Conservation (phyloP, 345 rosid species). For the Carallia brachiata region DNA sequence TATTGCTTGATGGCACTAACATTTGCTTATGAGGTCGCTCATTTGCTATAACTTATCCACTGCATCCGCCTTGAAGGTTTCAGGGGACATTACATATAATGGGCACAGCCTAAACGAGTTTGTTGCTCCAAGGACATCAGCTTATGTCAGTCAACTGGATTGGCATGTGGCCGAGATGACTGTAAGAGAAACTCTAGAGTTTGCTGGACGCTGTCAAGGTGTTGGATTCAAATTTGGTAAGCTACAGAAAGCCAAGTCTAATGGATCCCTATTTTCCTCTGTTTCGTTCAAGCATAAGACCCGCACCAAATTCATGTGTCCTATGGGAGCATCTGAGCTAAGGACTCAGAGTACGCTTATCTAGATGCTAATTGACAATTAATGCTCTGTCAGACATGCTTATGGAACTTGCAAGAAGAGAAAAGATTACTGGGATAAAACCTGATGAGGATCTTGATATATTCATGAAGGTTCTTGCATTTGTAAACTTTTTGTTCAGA, state of each 20-base stretch:
- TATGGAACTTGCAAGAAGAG: constrained; percentile 86
- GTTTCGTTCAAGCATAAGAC: not conserved
- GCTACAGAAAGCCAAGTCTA: constrained; percentile 19
- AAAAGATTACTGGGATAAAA: constrained; percentile 83
- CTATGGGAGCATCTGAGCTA: not conserved
- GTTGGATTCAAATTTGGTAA: constrained; percentile 92
- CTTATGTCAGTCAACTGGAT: constrained; percentile 94
- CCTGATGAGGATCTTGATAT: constrained; percentile 99
- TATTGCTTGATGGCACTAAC: not conserved
- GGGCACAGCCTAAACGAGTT: constrained; percentile 79
- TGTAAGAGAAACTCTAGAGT: constrained; percentile 79
- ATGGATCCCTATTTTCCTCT: not conserved
- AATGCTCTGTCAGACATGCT: constrained; percentile 69
- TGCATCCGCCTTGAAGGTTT: constrained; percentile 45
- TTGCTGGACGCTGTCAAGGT: constrained; percentile 94
- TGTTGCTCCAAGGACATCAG: constrained; percentile 85
- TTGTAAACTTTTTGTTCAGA: not conserved
- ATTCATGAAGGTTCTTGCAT: constrained; percentile 78
- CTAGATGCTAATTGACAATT: constrained; percentile 21
- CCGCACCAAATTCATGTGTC: not conserved
- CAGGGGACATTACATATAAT: constrained; percentile 77
- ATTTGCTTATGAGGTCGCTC: not conserved
- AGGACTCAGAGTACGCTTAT: not conserved
- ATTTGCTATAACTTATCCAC: constrained; percentile 17
- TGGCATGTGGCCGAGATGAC: constrained; percentile 97